These are phyloP conservation scores for Fusarium protoensiforme DNA, from an alignment of 2,329 filamentous ascomycete genomes.

Conservation along the genomic window DNA sequence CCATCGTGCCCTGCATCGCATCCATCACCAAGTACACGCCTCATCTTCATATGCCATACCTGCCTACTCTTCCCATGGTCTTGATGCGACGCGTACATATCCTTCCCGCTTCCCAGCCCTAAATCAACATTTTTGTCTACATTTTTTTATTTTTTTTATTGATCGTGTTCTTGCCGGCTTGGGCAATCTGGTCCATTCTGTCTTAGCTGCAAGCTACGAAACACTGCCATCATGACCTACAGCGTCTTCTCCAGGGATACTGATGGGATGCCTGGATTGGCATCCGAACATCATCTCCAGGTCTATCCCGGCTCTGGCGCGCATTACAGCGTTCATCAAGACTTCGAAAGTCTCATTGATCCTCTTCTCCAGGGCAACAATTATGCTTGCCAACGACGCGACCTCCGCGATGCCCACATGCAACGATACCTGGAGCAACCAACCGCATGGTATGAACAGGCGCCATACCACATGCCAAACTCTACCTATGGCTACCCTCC, in stretches of 20 bases:
- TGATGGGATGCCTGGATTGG: background rate
- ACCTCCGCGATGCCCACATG: slow-evolving; percentile 4
- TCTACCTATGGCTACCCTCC: slow-evolving; percentile 1
- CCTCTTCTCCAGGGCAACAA: slow-evolving; percentile 15
- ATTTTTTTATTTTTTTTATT: background rate
- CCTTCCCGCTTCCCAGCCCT: background rate
- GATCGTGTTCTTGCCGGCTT: background rate
- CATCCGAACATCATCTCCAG: background rate
- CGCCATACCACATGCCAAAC: background rate
- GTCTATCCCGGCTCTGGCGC: background rate
- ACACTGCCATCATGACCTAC: slow-evolving; percentile 8
- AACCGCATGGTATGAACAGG: background rate
- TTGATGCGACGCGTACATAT: background rate
- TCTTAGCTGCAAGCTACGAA: background rate
- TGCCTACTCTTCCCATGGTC: background rate
- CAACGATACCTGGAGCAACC: slow-evolving; percentile 32
- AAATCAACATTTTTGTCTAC: background rate
- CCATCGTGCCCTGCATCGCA: slow-evolving; percentile 2
- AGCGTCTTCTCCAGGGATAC: background rate
- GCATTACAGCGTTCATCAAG: background rate
- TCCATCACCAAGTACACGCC: slow-evolving; percentile 5
- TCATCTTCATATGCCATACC: background rate
- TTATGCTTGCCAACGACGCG: background rate
- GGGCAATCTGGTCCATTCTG: background rate
- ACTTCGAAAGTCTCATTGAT: slow-evolving; percentile 21